These are phyloP conservation scores for Tuber borchii DNA, from an alignment of 495 filamentous ascomycete genomes.

Conservation along the genomic window DNA sequence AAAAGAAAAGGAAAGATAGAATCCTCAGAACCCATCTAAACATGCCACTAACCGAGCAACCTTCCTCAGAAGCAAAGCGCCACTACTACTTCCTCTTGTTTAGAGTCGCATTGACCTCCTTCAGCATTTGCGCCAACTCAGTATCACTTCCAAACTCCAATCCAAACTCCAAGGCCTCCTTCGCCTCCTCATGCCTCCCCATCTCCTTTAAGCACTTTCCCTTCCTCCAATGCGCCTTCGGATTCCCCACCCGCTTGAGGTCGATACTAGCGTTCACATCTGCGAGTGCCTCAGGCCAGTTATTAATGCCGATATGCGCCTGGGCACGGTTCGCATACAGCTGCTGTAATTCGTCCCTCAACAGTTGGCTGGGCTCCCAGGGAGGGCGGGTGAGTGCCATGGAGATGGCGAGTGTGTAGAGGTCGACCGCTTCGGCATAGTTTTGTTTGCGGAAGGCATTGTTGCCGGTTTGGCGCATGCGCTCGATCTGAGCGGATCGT, in stretches of 20 bases:
- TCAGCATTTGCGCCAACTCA: constrained; percentile 62
- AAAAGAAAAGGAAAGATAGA: not conserved
- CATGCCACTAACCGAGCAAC: not conserved
- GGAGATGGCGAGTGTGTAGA: constrained; percentile 75
- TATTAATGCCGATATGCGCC: constrained; percentile 69
- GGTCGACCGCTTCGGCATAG: constrained; percentile 65
- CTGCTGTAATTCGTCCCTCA: constrained; percentile 71
- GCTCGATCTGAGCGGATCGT: constrained; percentile 73
- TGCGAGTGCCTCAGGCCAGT: constrained; percentile 72
- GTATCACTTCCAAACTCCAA: constrained; percentile 71
- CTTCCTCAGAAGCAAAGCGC: not conserved
- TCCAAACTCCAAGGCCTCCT: constrained; percentile 61
- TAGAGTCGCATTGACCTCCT: constrained; percentile 53
- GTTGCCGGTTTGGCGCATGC: constrained; percentile 86
- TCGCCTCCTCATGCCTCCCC: constrained; percentile 76
- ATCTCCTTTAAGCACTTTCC: constrained; percentile 83
- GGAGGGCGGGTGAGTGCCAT: constrained; percentile 75
- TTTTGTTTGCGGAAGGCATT: constrained; percentile 67
- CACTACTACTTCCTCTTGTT: constrained; percentile 22
- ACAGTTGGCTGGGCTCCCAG: constrained; percentile 79
- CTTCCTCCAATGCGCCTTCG: constrained; percentile 88
- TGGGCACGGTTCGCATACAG: constrained; percentile 85
- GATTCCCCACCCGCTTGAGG: constrained; percentile 74
- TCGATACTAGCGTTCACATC: constrained; percentile 90
- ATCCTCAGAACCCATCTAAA: not conserved